Conservation (phyloP, 108 stramenopile genomes). For the Discostella stelligeroides region DNA sequence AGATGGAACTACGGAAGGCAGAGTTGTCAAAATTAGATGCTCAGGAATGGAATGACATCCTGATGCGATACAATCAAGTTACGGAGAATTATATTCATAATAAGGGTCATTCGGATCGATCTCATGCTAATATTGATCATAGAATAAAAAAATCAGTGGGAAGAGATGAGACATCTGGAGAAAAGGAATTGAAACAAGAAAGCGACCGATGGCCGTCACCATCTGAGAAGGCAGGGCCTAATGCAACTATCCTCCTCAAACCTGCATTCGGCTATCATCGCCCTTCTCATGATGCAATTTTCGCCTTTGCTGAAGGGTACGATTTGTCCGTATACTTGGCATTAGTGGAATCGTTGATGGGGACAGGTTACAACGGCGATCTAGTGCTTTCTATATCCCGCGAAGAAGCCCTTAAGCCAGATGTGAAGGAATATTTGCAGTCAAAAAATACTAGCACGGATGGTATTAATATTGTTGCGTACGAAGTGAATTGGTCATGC, state of each 20-base stretch:
- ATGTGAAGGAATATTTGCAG: conserved; percentile 73
- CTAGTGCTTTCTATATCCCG: conserved; percentile 72
- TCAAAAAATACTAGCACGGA: conserved; percentile 22
- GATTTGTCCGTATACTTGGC: conserved; percentile 62
- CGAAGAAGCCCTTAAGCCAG: conserved; percentile 40
- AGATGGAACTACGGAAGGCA: conserved; percentile 32
- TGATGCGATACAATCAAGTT: conserved; percentile 27
- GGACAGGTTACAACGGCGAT: conserved; percentile 73
- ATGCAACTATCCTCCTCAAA: conserved; percentile 32
- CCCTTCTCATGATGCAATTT: conserved; percentile 34
- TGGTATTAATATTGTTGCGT: conserved; percentile 64
- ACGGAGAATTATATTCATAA: conserved; percentile 22
- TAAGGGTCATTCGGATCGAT: neutral
- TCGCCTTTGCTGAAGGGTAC: conserved; percentile 70
- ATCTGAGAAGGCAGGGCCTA: conserved; percentile 23
- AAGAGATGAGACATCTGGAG: neutral
- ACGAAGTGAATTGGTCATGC: conserved; percentile 65
- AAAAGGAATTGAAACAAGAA: neutral
- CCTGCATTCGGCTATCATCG: conserved; percentile 40
- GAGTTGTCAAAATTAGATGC: conserved; percentile 37
- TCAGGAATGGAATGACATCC: conserved; percentile 38
- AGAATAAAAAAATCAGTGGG: neutral
- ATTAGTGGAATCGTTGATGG: conserved; percentile 71
- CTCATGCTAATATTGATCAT: neutral
- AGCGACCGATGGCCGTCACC: conserved; percentile 25